Conservation (phyloP, 768 basidiomycete species). For the Suillus placidus region DNA sequence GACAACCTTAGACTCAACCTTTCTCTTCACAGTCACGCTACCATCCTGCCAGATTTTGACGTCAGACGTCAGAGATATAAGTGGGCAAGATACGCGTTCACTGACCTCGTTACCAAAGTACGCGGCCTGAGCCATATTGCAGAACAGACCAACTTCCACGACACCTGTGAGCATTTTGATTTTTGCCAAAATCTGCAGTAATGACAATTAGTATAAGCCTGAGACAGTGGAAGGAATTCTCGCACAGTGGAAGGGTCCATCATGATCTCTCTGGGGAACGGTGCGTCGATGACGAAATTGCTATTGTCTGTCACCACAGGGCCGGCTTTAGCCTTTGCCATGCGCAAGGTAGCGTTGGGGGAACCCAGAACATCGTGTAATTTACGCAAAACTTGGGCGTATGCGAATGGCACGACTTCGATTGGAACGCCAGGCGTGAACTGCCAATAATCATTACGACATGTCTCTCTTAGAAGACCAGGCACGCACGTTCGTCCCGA, state of each 20-base stretch:
- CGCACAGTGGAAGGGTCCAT: conserved; percentile 62
- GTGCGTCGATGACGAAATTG: conserved; percentile 97
- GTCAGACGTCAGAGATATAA: conserved; percentile 3
- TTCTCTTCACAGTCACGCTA: conserved; percentile 63
- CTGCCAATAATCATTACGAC: conserved; percentile 39
- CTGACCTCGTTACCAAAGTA: conserved; percentile 89
- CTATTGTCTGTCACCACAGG: conserved; percentile 97
- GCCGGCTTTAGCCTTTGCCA: conserved; percentile 93
- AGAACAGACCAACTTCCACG: conserved; percentile 99
- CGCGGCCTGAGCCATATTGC: conserved; percentile 89
- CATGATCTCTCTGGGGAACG: conserved; percentile 75
- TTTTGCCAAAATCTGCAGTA: conserved; percentile 63
- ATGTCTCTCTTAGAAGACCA: background rate
- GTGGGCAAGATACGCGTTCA: conserved; percentile 4
- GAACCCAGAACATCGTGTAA: conserved; percentile 63
- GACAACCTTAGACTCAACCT: conserved; percentile 22
- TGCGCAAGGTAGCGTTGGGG: conserved; percentile 77
- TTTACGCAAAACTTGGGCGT: conserved; percentile 81
- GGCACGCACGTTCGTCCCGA: conserved; percentile 78
- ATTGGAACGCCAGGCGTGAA: conserved; percentile 90
- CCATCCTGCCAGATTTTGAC: conserved; percentile 52
- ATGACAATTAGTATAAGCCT: background rate
- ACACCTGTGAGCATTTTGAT: conserved; percentile 97
- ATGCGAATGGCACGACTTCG: conserved; percentile 96
- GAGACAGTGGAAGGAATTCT: conserved; percentile 12